Percentiles rank a stretch among this genome's conserved stretches.
phyloP scores from a whole-genome alignment of 176 grass and related monocot genomes.

The Puccinellia tenuiflora region DNA sequence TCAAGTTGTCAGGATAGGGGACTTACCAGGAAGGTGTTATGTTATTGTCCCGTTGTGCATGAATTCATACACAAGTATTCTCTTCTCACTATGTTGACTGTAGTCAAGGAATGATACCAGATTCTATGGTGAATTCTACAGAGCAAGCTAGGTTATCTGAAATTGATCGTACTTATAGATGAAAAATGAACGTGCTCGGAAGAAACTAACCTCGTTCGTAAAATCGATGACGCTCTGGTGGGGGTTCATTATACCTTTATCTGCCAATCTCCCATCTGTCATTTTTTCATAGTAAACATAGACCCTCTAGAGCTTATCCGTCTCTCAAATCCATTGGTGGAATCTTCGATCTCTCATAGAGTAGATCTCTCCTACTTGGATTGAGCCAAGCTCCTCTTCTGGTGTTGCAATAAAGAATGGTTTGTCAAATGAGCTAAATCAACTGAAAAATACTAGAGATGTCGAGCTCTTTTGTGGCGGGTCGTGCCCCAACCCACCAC shows the following conservation, averaged over 20 bases:
- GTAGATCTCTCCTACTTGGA: background rate
- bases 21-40: conserved; percentile 67
- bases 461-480: no score
- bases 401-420: no score
- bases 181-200: background rate
- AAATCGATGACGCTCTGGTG: background rate
- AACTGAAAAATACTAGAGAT: no score
- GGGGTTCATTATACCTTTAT: background rate
- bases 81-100: conserved; percentile 74
- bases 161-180: background rate
- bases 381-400: background rate
- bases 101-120: conserved; percentile 85
- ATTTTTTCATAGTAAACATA: background rate
- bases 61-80: conserved; percentile 85
- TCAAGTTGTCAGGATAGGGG: background rate
- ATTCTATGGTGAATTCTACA: conserved; percentile 84
- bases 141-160: conserved; percentile 79
- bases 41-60: conserved; percentile 81
- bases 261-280: background rate
- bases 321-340: background rate
- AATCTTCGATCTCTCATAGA: background rate
- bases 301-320: background rate
- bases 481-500: no score
- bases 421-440: no score
- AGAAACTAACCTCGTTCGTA: background rate